A percentile compares a stretch with the other conserved stretches of the same genome.
Conservation (phyloP, 495 filamentous ascomycete species). For the Penicillium verhagenii region DNA sequence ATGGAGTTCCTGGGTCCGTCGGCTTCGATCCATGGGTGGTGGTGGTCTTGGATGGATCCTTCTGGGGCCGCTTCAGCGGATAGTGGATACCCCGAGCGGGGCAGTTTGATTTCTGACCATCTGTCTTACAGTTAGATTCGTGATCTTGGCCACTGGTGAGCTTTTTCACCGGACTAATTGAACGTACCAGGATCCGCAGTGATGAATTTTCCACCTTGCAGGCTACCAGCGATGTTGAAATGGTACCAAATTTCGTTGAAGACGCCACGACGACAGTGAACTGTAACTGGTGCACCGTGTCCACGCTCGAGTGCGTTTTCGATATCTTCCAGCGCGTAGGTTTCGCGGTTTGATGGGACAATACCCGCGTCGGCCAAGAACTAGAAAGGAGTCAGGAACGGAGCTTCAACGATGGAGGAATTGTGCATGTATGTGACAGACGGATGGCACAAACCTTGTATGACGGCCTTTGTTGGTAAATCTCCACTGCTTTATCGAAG, state of each 20-base stretch:
- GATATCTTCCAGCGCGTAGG: slow-evolving; percentile 63
- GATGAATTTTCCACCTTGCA: slow-evolving; percentile 75
- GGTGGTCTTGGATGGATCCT: slow-evolving; percentile 39
- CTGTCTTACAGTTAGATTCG: slow-evolving; percentile 21
- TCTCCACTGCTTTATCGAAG: slow-evolving; percentile 56
- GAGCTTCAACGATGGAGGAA: neutral
- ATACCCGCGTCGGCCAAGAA: slow-evolving; percentile 51
- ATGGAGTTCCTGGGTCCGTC: slow-evolving; percentile 44
- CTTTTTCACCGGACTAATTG: neutral
- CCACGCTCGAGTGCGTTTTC: slow-evolving; percentile 59
- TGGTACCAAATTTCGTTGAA: slow-evolving; percentile 85
- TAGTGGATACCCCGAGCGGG: slow-evolving; percentile 62
- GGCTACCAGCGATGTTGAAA: slow-evolving; percentile 73
- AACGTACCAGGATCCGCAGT: slow-evolving; percentile 56
- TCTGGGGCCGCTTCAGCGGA: slow-evolving; percentile 55
- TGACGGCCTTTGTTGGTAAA: slow-evolving; percentile 47
- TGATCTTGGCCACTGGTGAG: neutral
- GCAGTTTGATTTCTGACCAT: slow-evolving; percentile 63
- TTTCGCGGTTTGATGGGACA: slow-evolving; percentile 40
- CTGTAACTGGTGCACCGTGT: slow-evolving; percentile 64
- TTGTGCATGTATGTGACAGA: neutral
- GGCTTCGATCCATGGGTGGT: slow-evolving; percentile 33
- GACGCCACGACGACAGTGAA: slow-evolving; percentile 59
- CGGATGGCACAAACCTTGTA: slow-evolving; percentile 33
- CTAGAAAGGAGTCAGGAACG: slow-evolving; percentile 15